phyloP scores from a whole-genome alignment of 768 basidiomycete species.

The Kwoniella botswanensis region DNA sequence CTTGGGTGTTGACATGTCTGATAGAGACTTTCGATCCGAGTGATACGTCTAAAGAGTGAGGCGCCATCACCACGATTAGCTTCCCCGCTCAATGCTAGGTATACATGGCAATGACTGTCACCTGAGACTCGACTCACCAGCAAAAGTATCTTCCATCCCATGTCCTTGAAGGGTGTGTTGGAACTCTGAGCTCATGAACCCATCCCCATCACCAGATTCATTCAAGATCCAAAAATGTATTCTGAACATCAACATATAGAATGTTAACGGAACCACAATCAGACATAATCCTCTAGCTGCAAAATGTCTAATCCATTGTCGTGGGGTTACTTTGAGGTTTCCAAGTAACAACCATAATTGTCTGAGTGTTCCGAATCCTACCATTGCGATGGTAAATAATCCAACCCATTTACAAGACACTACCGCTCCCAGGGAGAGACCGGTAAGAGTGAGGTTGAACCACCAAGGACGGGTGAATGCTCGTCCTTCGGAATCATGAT shows the following conservation, averaged over 20 bases:
- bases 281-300: slow-evolving; percentile 85
- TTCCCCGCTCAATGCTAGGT: background rate
- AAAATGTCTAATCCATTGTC: slow-evolving; percentile 81
- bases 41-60: slow-evolving; percentile 69
- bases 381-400: slow-evolving; percentile 92
- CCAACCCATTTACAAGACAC: slow-evolving; percentile 98
- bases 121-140: slow-evolving; percentile 64
- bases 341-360: slow-evolving; percentile 91
- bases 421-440: slow-evolving; percentile 88
- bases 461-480: slow-evolving; percentile 88
- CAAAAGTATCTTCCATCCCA: slow-evolving; percentile 90
- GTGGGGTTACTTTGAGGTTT: slow-evolving; percentile 76
- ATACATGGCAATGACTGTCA: background rate
- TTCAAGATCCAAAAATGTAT: slow-evolving; percentile 89
- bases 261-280: slow-evolving; percentile 78
- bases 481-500: slow-evolving; percentile 70
- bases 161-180: slow-evolving; percentile 90
- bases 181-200: slow-evolving; percentile 99
- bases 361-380: slow-evolving; percentile 79
- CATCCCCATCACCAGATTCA: slow-evolving; percentile 93
- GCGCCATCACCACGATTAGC: background rate
- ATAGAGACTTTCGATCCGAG: slow-evolving; percentile 81
- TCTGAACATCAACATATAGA: slow-evolving; percentile 97
- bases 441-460: slow-evolving; percentile 85
- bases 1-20: slow-evolving; percentile 94